These are phyloP conservation scores for Fusarium subglutinans DNA, from an alignment of 2,329 filamentous ascomycete genomes.

Conservation along the genomic window DNA sequence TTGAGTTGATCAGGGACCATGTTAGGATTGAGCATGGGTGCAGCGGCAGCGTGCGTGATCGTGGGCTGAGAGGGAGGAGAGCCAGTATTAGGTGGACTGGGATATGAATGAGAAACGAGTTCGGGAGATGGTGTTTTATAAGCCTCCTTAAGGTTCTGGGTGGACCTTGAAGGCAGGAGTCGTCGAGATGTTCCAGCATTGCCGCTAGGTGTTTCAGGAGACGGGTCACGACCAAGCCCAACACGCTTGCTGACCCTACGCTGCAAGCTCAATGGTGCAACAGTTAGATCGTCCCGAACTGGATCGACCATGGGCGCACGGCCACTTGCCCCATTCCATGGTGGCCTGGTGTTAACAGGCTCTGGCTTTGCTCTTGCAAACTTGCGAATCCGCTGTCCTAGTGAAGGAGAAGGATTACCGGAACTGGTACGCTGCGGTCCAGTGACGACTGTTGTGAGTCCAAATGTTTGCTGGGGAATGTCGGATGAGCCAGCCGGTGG, in stretches of 20 bases:
- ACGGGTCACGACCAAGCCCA: conserved; percentile 38
- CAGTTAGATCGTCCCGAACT: conserved; percentile 67
- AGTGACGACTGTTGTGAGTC: conserved; percentile 42
- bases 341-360: conserved; percentile 58
- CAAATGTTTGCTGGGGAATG: conserved; percentile 24
- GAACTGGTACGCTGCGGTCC: conserved; percentile 32
- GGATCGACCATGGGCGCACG: conserved; percentile 71
- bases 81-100: conserved; percentile 48
- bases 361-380: conserved; percentile 50
- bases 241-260: conserved; percentile 59
- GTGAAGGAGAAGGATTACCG: conserved; percentile 42
- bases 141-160: conserved; percentile 45
- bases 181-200: conserved; percentile 47
- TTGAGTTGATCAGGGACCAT: conserved; percentile 45
- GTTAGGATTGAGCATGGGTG: conserved; percentile 34
- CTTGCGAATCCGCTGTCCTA: conserved; percentile 49
- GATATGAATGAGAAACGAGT: conserved; percentile 41
- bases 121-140: conserved; percentile 39
- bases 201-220: conserved; percentile 50
- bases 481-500: conserved; percentile 1
- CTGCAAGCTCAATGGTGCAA: conserved; percentile 65
- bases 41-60: conserved; percentile 20
- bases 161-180: conserved; percentile 48
- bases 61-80: conserved; percentile 32
- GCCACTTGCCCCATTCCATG: conserved; percentile 80